Evolutionary conservation across 179 eudicot species (phyloP), one percentile per base, ranked within the genome.

Genomic region (Dionaea muscipula): DNA sequence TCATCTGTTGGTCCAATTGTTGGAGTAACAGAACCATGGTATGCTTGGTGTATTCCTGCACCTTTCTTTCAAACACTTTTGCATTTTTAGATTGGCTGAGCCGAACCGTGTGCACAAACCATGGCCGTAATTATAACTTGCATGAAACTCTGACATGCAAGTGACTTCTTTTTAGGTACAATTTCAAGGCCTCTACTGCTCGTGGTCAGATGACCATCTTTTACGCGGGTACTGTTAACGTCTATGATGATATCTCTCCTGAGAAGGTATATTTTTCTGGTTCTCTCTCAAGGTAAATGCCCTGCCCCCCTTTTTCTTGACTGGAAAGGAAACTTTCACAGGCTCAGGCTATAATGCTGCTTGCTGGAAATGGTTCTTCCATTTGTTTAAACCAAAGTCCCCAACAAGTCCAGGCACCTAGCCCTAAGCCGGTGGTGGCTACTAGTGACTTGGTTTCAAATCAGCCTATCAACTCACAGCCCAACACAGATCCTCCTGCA

Each of bases 291-390:
- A 7, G 6, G 2, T 19, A 15, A 4, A 13, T 39, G 2, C 4
- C 18, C 12, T 33, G 0, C 37, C 12, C 12, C 12, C 37, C 37
- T 33, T 33, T 8, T 8, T 33, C 12, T 38, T 38, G 25, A 3
- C n/a, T n/a, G n/a, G n/a, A n/a, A n/a, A n/a, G n/a, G 13, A 57
- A 20, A 21, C 17, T 50, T 40, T 24, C 68, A 8, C 72, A 80
- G 85, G 85, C 83, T 61, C 81, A 78, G 64, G 86, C 81, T 25
- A 75, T 78, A 53, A 75, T 77, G 77, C 26, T 72, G 49, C 68
- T 81, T 69, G 86, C 86, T 54, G 81, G 73, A 39, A 75, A 60
- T 43, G 68, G 61, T 5, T 53, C 71, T 47, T 28, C 63, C 21
- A 14, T 47, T 26, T 11, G 47, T n/a, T 60, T 59, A 21, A 69